phyloP scores from a whole-genome alignment of 2,329 filamentous ascomycete genomes.

The Tolypocladium amazonense region DNA sequence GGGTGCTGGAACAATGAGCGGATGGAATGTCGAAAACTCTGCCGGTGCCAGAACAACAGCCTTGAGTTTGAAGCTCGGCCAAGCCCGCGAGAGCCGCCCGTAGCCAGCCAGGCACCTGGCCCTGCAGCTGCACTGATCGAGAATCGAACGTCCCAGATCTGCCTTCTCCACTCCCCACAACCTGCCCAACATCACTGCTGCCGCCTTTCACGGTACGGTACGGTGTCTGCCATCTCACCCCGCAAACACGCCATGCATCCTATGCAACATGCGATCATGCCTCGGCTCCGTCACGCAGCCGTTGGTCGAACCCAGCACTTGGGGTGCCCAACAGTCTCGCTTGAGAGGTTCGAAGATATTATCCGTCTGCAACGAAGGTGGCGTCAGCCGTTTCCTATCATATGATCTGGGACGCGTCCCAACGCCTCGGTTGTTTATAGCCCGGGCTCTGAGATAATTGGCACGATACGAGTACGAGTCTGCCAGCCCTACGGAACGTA shows the following conservation, averaged over 20 bases:
- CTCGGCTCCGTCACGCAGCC: background rate
- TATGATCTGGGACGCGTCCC: background rate
- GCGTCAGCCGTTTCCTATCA: background rate
- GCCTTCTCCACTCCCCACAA: background rate
- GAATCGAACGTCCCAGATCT: background rate
- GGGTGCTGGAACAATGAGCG: background rate
- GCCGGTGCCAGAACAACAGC: too few species aligned
- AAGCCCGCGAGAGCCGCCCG: background rate
- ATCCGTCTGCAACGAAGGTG: background rate
- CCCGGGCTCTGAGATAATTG: background rate
- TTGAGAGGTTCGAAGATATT: background rate
- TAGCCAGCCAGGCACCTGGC: background rate
- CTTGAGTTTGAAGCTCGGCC: background rate
- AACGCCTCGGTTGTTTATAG: background rate
- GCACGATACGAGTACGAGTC: background rate
- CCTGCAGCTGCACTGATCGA: background rate
- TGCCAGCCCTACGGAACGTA: background rate
- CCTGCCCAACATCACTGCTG: background rate
- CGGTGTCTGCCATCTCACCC: background rate
- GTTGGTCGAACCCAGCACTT: background rate
- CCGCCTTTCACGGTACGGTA: background rate
- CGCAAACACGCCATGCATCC: background rate
- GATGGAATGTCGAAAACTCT: background rate
- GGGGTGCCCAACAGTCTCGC: background rate
- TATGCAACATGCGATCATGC: background rate